Percentiles rank a stretch among this genome's conserved stretches.
Evolutionary conservation across 1,139 yeast species (phyloP).

Genomic region (Zygosaccharomyces pseudobailii): DNA sequence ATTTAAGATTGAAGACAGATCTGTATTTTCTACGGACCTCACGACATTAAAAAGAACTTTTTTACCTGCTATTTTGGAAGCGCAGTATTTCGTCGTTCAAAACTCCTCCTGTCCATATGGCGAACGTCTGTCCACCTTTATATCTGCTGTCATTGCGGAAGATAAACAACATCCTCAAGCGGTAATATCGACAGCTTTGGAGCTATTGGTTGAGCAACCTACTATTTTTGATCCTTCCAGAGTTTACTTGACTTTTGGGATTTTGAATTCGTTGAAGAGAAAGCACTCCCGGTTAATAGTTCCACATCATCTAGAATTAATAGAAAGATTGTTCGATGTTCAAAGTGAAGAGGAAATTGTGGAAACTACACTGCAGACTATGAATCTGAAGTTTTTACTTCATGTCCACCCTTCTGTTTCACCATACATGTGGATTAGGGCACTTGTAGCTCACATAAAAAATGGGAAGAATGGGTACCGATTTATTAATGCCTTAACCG

Average conservation of each 20-base stretch:
- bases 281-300: conserved; percentile 34
- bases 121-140: conserved; percentile 44
- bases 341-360: conserved; percentile 58
- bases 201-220: conserved; percentile 44
- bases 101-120: conserved; percentile 54
- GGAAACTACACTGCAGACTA: conserved; percentile 47
- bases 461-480: conserved; percentile 15
- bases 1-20: conserved; percentile 45
- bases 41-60: conserved; percentile 44
- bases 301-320: conserved; percentile 28
- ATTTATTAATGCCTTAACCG: conserved; percentile 16
- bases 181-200: conserved; percentile 38
- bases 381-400: conserved; percentile 44
- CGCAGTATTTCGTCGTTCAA: conserved; percentile 49
- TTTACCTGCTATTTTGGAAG: conserved; percentile 61
- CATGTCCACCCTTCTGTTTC: conserved; percentile 30
- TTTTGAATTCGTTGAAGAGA: conserved; percentile 47
- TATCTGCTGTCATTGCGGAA: conserved; percentile 42
- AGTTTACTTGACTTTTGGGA: conserved; percentile 55
- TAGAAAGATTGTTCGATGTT: conserved; percentile 47
- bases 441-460: conserved; percentile 31
- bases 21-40: conserved; percentile 48
- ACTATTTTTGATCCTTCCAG: conserved; percentile 69
- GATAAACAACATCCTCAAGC: conserved; percentile 31
- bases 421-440: conserved; percentile 31